Conservation (phyloP, 176 grass and related monocot genomes). For the Aegilops tauschii region DNA sequence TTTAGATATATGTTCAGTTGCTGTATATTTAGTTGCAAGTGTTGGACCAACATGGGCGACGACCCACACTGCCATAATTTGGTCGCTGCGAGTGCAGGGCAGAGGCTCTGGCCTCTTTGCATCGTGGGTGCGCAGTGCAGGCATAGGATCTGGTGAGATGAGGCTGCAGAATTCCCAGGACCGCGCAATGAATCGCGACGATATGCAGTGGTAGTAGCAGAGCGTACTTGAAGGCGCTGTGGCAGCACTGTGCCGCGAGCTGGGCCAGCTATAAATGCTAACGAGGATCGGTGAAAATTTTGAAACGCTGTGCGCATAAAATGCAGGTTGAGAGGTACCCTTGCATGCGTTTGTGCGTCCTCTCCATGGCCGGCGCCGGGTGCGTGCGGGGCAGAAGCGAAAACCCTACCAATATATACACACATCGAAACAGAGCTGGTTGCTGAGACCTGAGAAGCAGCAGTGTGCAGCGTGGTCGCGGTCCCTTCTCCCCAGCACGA, state of each 20-base stretch:
- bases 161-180: not conserved
- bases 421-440: too few species aligned
- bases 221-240: not conserved
- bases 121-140: not conserved
- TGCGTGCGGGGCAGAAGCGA: too few species aligned
- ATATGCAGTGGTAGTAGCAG: not conserved
- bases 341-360: too few species aligned
- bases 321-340: too few species aligned
- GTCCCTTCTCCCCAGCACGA: not conserved
- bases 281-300: not conserved
- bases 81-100: not conserved
- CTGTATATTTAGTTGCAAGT: not conserved
- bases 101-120: not conserved
- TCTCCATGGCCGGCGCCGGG: not conserved
- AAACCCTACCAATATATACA: too few species aligned
- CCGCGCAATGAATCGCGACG: slow-evolving; percentile 8
- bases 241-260: not conserved
- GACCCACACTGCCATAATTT: not conserved
- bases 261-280: slow-evolving; percentile 10
- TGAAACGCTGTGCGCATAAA: not conserved
- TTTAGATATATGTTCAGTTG: not conserved
- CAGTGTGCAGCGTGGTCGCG: too few species aligned
- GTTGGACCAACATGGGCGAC: not conserved
- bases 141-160: not conserved
- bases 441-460: too few species aligned